phyloP scores from a whole-genome alignment of 768 basidiomycete genomes.

The Sarcomyxa edulis region DNA sequence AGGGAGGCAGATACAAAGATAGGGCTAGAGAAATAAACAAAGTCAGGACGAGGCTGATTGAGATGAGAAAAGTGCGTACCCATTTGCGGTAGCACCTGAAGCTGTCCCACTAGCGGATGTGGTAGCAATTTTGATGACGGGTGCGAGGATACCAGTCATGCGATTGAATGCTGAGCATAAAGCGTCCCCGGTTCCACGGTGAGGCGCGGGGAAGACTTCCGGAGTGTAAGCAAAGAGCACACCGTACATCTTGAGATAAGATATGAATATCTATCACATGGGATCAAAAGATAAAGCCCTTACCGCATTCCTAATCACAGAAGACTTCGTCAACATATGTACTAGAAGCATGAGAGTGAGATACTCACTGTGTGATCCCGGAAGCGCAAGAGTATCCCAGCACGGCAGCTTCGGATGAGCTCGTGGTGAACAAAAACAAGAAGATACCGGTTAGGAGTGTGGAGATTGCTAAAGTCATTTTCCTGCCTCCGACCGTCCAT shows the following conservation, averaged over 20 bases:
- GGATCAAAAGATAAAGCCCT: conserved; percentile 5
- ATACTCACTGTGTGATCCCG: conserved; percentile 33
- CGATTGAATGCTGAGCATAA: conserved; percentile 43
- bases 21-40: conserved; percentile 24
- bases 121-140: conserved; percentile 43
- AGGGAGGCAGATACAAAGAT: conserved; percentile 43
- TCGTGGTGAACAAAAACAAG: conserved; percentile 48
- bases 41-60: neutral
- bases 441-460: conserved; percentile 41
- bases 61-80: conserved; percentile 21
- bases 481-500: conserved; percentile 38
- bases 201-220: conserved; percentile 53
- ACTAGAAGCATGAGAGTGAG: neutral
- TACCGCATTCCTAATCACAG: conserved; percentile 29
- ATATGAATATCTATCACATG: conserved; percentile 3
- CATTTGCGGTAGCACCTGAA: conserved; percentile 26
- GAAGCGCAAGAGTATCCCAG: conserved; percentile 43
- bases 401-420: conserved; percentile 29
- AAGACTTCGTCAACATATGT: neutral
- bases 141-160: conserved; percentile 41
- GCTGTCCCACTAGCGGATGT: conserved; percentile 24
- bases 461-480: conserved; percentile 39
- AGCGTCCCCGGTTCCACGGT: conserved; percentile 52
- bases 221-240: conserved; percentile 55
- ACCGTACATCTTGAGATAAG: conserved; percentile 41